These are phyloP conservation scores for Paracorniculantispora psalliotae DNA, from an alignment of 2,329 filamentous ascomycete species.

Conservation along the genomic window DNA sequence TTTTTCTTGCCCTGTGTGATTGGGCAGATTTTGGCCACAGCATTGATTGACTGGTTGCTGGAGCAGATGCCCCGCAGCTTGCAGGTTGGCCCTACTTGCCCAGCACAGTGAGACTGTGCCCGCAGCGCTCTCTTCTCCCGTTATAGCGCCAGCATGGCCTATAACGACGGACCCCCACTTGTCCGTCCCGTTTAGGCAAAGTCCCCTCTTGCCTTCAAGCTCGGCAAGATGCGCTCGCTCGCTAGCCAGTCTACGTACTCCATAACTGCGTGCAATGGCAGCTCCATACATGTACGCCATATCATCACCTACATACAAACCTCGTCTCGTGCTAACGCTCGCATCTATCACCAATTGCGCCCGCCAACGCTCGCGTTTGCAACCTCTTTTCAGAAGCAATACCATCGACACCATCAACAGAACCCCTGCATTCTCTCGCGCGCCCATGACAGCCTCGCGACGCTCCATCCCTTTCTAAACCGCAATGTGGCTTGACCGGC, in stretches of 20 bases:
- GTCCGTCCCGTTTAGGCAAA: constrained; percentile 8
- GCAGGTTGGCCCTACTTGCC: too few species aligned
- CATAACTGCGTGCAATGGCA: constrained; percentile 2
- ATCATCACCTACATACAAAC: constrained; percentile 9
- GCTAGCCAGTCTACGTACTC: constrained; percentile 2
- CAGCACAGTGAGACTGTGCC: too few species aligned
- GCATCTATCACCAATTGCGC: background rate
- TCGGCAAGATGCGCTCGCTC: constrained; percentile 6
- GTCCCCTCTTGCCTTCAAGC: background rate
- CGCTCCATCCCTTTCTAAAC: constrained; percentile 8
- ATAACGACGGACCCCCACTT: background rate
- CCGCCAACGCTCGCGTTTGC: background rate
- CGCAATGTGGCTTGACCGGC: constrained; percentile 85
- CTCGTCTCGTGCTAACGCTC: constrained; percentile 1
- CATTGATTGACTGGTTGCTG: background rate
- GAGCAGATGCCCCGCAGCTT: constrained; percentile 5
- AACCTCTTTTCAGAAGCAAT: background rate
- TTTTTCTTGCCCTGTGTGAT: constrained; percentile 34
- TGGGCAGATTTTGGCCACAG: constrained; percentile 25
- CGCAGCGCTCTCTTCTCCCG: too few species aligned
- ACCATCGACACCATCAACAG: background rate
- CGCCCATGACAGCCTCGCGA: constrained; percentile 15
- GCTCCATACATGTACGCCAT: constrained; percentile 10
- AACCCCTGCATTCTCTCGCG: too few species aligned
- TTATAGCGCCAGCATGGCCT: too few species aligned